phyloP scores from a whole-genome alignment of 73 alveolate genomes.

The Stentor coeruleus region DNA sequence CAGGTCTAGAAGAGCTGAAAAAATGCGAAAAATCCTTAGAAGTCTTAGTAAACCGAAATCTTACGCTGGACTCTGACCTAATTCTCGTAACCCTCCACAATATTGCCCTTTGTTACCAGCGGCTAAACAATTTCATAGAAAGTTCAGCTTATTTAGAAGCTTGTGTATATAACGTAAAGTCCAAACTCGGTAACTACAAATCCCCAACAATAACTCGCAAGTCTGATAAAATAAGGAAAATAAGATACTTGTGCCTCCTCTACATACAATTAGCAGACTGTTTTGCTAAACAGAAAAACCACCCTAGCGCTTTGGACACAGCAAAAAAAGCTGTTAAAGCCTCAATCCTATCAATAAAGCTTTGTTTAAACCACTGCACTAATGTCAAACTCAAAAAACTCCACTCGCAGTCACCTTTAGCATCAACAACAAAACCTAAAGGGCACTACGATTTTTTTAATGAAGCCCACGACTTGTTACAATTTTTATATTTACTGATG shows the following conservation, averaged over 20 bases:
- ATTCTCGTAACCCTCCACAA: constrained; percentile 54
- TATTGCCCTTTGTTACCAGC: constrained; percentile 54
- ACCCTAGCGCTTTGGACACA: neutral
- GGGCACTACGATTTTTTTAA: neutral
- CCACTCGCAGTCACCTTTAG: neutral
- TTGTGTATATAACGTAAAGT: constrained; percentile 42
- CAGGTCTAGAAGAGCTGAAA: neutral
- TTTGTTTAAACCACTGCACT: neutral
- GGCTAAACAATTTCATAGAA: constrained; percentile 56
- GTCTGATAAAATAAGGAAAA: neutral
- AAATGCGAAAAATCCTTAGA: neutral
- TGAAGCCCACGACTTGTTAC: neutral
- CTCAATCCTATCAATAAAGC: neutral
- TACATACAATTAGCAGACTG: neutral
- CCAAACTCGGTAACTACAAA: neutral
- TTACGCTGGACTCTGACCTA: constrained; percentile 45
- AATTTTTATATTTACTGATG: neutral
- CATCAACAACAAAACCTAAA: neutral
- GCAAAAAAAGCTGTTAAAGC: neutral
- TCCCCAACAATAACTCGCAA: neutral
- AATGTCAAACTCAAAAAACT: neutral
- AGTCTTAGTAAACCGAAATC: neutral
- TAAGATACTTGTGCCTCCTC: neutral
- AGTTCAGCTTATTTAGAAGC: constrained; percentile 69
- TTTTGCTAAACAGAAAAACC: neutral